phyloP scores from a whole-genome alignment of 2,329 filamentous ascomycete species.

The Alternaria conjuncta region DNA sequence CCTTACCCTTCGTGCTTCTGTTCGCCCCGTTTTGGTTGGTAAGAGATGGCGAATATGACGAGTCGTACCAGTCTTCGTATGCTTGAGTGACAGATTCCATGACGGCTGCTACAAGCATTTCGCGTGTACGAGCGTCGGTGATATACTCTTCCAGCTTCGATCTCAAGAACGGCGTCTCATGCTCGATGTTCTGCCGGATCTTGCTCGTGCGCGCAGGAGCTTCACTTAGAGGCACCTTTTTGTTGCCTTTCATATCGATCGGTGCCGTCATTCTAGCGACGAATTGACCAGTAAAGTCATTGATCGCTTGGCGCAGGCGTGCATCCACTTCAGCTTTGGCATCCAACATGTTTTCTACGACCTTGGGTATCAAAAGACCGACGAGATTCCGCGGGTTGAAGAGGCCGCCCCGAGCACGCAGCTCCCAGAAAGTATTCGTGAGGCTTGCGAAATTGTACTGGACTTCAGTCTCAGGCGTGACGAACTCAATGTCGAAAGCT shows the following conservation, averaged over 20 bases:
- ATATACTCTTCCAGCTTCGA: slow-evolving; percentile 67
- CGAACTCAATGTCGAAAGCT: slow-evolving; percentile 88
- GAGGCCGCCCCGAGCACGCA: slow-evolving; percentile 68
- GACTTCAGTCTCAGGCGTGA: slow-evolving; percentile 64
- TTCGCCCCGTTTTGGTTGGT: slow-evolving; percentile 25
- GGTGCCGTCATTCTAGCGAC: slow-evolving; percentile 63
- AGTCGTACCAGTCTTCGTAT: slow-evolving; percentile 70
- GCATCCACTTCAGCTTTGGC: slow-evolving; percentile 73
- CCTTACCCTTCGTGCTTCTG: slow-evolving; percentile 52
- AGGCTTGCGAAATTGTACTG: slow-evolving; percentile 71
- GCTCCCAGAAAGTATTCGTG: slow-evolving; percentile 70
- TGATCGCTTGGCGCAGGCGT: slow-evolving; percentile 67
- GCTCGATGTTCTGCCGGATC: slow-evolving; percentile 62
- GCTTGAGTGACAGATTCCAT: slow-evolving; percentile 67
- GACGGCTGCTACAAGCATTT: slow-evolving; percentile 70
- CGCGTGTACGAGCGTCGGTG: slow-evolving; percentile 68
- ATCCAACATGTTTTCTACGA: slow-evolving; percentile 75
- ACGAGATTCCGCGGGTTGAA: slow-evolving; percentile 70
- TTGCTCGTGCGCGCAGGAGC: slow-evolving; percentile 47
- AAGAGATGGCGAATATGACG: slow-evolving; percentile 47
- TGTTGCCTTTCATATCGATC: slow-evolving; percentile 39
- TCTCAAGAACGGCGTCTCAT: slow-evolving; percentile 63
- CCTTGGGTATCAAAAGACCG: slow-evolving; percentile 67
- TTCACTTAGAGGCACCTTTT: slow-evolving; percentile 33
- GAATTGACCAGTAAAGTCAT: slow-evolving; percentile 68